Evolutionary conservation across 2,329 filamentous ascomycete genomes (phyloP), one percentile per base, ranked within the genome.

Genomic region (Ustilaginoidea virens): DNA sequence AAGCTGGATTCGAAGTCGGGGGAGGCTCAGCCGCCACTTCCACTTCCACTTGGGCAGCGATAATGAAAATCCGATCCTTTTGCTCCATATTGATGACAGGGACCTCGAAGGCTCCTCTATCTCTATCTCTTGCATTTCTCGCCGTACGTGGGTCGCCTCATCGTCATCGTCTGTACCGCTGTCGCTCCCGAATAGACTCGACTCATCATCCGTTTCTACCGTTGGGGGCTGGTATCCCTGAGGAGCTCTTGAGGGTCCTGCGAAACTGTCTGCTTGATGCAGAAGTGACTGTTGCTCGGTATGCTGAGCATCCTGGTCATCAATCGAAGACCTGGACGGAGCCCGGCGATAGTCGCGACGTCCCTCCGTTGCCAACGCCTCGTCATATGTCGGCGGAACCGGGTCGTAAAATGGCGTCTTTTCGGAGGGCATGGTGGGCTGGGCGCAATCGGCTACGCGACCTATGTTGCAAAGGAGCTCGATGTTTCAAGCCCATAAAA

Each of bases 111-210:
- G 71, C 40, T 92, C 83, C 43, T 83, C 69, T 23, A 92, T 71
- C 41, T 92, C 83, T 66, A 92, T 74, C 65, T 94, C 80, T 47
- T 92, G 73, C 59, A 96, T 77, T 54, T 90, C 81, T 39, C 78
- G 69, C 37, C 81, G 74, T 42, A 90, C 66, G 37, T 74, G 71
- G 18, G 69, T 71, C 21, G 71, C 71, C 39, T 80, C 66, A 18
- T 52, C 65, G 23, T 51, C 49, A 27, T 58, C 58, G 29, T 54
- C 57, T 8, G 11, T 16, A 15, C 36, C 58, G 14, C 52, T 56
- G 17, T 61, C 57, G 55, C 51, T 59, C 58, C 65, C 52, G 53
- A 69, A 59, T 16, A 61, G 46, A 39, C 62, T 62, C 34, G 63
- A 65, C 37, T 86, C 77, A 35, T 74, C 77, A 33, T 83, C 85